Percentiles rank a stretch among this genome's conserved stretches.
These are phyloP conservation scores for Scedosporium boydii DNA, from an alignment of 2,329 filamentous ascomycete species.

Conservation along the genomic window DNA sequence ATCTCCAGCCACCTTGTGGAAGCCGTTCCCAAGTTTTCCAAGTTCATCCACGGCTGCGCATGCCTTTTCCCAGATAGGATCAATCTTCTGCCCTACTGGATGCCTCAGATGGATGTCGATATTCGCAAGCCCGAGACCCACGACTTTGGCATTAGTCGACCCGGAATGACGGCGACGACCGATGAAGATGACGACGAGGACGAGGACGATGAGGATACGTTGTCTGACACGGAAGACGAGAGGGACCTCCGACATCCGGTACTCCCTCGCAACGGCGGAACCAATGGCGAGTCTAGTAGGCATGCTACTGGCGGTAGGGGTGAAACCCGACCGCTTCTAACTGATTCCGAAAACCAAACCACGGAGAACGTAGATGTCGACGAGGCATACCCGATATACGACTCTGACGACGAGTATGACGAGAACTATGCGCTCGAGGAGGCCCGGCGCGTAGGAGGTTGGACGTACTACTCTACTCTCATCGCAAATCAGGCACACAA, in stretches of 20 bases:
- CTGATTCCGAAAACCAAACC: slow-evolving; percentile 78
- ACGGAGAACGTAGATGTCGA: slow-evolving; percentile 47
- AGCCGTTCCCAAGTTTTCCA: slow-evolving; percentile 98
- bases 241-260: slow-evolving; percentile 7
- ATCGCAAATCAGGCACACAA: slow-evolving; percentile 7
- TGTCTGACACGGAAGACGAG: not conserved
- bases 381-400: slow-evolving; percentile 79
- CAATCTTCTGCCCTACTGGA: slow-evolving; percentile 89
- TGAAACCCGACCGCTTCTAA: slow-evolving; percentile 24
- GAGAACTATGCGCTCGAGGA: slow-evolving; percentile 68
- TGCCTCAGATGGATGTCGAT: slow-evolving; percentile 96
- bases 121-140: slow-evolving; percentile 88
- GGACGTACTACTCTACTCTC: slow-evolving; percentile 59
- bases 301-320: slow-evolving; percentile 18
- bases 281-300: slow-evolving; percentile 26
- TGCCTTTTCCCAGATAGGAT: slow-evolving; percentile 81
- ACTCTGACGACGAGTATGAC: slow-evolving; percentile 71
- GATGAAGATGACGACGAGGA: slow-evolving; percentile 63
- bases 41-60: slow-evolving; percentile 94
- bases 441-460: slow-evolving; percentile 66
- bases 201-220: slow-evolving; percentile 45
- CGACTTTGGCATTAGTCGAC: slow-evolving; percentile 81
- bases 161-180: slow-evolving; percentile 61
- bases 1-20: slow-evolving; percentile 92
- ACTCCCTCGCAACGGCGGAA: slow-evolving; percentile 2